Conservation (phyloP, 805 yeast species). For the Ogataea chonburiensis region DNA sequence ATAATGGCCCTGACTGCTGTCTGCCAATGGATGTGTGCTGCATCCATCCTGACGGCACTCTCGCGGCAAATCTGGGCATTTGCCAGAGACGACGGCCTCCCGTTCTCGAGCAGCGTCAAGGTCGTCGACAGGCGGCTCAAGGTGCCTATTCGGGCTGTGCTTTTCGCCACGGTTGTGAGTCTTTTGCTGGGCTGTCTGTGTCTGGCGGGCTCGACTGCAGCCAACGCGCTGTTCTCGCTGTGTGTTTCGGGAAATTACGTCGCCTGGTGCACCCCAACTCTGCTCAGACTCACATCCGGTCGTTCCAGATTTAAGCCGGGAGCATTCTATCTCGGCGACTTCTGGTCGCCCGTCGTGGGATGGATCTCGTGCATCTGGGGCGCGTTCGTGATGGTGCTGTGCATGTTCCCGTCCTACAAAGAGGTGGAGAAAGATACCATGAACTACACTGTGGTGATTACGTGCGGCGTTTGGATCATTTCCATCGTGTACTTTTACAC, state of each 20-base stretch:
- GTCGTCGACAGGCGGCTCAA: constrained; percentile 52
- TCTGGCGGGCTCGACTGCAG: constrained; percentile 58
- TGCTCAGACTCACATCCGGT: constrained; percentile 52
- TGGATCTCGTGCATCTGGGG: constrained; percentile 50
- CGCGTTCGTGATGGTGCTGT: constrained; percentile 50
- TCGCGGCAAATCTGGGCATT: constrained; percentile 54
- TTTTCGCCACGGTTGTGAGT: constrained; percentile 50
- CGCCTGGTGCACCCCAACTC: constrained; percentile 62
- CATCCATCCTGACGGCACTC: constrained; percentile 45
- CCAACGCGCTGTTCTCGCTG: constrained; percentile 62
- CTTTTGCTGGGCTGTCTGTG: constrained; percentile 55
- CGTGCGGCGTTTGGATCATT: constrained; percentile 56
- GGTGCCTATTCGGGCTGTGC: constrained; percentile 67
- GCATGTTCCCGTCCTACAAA: constrained; percentile 56
- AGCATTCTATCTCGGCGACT: constrained; percentile 58
- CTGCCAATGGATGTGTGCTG: constrained; percentile 51
- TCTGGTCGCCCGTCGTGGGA: constrained; percentile 43
- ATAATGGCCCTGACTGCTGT: constrained; percentile 47
- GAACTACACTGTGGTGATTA: constrained; percentile 71
- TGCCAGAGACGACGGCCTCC: constrained; percentile 71
- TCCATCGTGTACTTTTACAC: constrained; percentile 49
- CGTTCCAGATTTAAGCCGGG: constrained; percentile 61
- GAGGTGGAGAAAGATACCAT: constrained; percentile 47
- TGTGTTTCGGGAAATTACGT: constrained; percentile 60
- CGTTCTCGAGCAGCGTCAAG: constrained; percentile 54